Conservation (phyloP, 2,329 filamentous ascomycete species). For the Pseudogymnoascus sp. region DNA sequence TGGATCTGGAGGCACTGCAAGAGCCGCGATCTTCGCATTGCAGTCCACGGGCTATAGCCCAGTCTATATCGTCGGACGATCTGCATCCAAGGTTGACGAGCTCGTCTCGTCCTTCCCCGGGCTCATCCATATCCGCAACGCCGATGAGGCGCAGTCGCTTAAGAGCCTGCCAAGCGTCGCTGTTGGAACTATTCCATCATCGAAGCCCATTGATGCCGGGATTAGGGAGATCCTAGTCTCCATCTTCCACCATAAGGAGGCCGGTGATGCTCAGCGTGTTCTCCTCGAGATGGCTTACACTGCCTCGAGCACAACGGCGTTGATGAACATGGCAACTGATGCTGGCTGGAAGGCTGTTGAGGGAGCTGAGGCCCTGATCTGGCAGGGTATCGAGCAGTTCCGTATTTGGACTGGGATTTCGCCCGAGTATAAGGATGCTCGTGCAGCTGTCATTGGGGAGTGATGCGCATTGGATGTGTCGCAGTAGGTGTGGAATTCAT, state of each 20-base stretch:
- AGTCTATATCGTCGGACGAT: constrained; percentile 80
- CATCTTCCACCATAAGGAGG: constrained; percentile 36
- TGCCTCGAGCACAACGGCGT: constrained; percentile 61
- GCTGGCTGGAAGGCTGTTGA: constrained; percentile 76
- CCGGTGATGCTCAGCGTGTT: constrained; percentile 38
- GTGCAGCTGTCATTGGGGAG: constrained; percentile 44
- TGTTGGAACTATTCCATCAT: constrained; percentile 84
- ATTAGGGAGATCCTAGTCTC: constrained; percentile 57
- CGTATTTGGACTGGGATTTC: constrained; percentile 77
- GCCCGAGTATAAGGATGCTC: constrained; percentile 62
- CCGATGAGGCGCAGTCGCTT: constrained; percentile 43
- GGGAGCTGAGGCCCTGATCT: constrained; percentile 80
- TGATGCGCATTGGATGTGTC: background rate
- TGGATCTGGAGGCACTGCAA: constrained; percentile 83
- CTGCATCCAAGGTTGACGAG: constrained; percentile 54
- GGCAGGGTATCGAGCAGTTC: constrained; percentile 65
- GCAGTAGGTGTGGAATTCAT: background rate
- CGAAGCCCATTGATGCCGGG: constrained; percentile 66
- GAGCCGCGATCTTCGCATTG: constrained; percentile 83
- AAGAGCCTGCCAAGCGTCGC: constrained; percentile 56
- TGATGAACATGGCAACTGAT: constrained; percentile 76
- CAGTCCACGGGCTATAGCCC: constrained; percentile 74
- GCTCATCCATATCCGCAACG: constrained; percentile 10
- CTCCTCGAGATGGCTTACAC: constrained; percentile 97
- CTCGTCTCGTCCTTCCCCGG: constrained; percentile 64